Base-by-base conservation (phyloP, 179 eudicot species). In the Corrigiola litoralis region DNA sequence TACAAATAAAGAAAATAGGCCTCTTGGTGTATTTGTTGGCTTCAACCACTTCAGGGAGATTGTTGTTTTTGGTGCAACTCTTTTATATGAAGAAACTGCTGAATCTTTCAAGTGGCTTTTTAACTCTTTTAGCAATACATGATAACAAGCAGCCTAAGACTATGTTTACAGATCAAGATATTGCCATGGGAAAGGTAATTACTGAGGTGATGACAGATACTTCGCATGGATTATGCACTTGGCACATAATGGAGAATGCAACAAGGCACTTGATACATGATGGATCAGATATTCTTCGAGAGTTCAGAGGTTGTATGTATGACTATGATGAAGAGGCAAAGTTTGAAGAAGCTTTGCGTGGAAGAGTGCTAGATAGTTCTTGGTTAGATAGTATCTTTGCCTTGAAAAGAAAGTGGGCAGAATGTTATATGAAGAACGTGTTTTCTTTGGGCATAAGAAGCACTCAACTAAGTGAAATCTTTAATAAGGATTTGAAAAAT, bases 51-150 rank as follows among this genome's bases (percentile, higher is more conserved):
- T 72, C 17, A 33, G 63, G 32, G 58, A 63, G 25, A 36, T 20
- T 12, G 54, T 69, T 1, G 14, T 76, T 12, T 80, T 73, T 62
- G 76, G 76, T 17, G 76, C 36, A 21, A 49, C 66, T 1, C 69
- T 80, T 5, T 37, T 74, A 37, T 79, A 75, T 69, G 75, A 79
- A 55, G 78, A 76, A 54, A 72, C 70, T 16, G n/a, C 12, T 7
- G 48, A 65, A n/a, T 72, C 78, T 3, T 65, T 72, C 51, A 32
- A 25, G 23, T 76, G 78, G 78, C 14, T 80, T 8, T 79, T 76
- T 59, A 58, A 65, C 27, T 75, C 80, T 1, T 76, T 76, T 42
- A 0, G 14, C 21, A 33, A 24, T 55, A 55, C 17, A 63, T 53
- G 69, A 33, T 21, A 4, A 45, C 38, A 37, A 76, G 53, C 18